Percentiles rank a stretch among this genome's conserved stretches.
Conservation (phyloP, 805 yeast species). For the Candida wancherniae region DNA sequence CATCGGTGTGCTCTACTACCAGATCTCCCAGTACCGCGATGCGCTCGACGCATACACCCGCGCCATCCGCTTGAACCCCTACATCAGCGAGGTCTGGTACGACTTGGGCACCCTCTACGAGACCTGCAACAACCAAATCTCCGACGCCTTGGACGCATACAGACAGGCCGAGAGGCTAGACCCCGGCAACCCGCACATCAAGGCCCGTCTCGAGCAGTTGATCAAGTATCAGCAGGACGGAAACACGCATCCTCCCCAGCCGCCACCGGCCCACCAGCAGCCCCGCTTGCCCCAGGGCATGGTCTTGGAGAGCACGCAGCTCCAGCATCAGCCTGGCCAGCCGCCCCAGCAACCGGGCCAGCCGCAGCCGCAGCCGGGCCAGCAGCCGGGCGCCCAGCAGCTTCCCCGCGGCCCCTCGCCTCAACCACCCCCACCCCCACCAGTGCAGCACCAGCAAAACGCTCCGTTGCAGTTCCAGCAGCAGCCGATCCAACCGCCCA, state of each 20-base stretch:
- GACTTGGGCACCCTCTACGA: conserved; percentile 96
- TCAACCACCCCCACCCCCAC: no score
- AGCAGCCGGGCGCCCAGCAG: conserved; percentile 9
- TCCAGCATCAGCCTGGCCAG: conserved; percentile 14
- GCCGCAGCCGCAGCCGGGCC: conserved; percentile 9
- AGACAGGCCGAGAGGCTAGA: conserved; percentile 94
- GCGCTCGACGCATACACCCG: conserved; percentile 97
- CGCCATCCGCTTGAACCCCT: conserved; percentile 93
- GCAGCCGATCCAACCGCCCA: not conserved
- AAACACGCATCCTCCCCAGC: conserved; percentile 57
- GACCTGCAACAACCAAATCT: conserved; percentile 92
- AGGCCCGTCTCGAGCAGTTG: conserved; percentile 84
- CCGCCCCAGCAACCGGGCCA: conserved; percentile 5
- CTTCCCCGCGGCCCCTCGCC: conserved; percentile 6
- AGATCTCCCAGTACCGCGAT: conserved; percentile 92
- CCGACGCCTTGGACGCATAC: conserved; percentile 95
- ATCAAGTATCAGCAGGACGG: conserved; percentile 68
- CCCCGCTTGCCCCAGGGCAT: conserved; percentile 59
- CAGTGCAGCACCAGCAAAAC: conserved; percentile 1
- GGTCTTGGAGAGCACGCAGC: conserved; percentile 47
- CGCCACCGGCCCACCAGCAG: conserved; percentile 64
- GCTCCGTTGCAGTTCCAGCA: conserved; percentile 1
- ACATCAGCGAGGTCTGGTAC: conserved; percentile 97
- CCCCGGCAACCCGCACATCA: conserved; percentile 91
- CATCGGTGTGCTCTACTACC: conserved; percentile 93